Base-by-base conservation (phyloP, 2,329 filamentous ascomycete species). In the Beauveria rudraprayagi region DNA sequence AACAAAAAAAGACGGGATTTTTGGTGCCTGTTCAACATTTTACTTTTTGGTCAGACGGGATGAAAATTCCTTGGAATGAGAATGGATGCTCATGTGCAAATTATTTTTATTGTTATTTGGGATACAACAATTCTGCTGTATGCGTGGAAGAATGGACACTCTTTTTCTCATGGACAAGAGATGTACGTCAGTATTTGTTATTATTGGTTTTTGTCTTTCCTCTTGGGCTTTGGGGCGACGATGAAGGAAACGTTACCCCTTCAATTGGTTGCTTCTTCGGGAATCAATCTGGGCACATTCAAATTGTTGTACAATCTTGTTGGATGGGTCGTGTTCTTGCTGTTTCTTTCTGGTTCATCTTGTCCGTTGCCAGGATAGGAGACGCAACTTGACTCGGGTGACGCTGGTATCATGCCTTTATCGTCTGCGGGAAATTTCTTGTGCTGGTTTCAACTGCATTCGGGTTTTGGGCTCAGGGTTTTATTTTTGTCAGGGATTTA, bases 271-370 rank as follows among this genome's bases (percentile, higher is more conserved):
- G 22, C 28, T 40, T 43, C 5, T 48, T 26, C 17, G 10, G 41
- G 40, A 5, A 22, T 46, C 53, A 22, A 56, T 28, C 10, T 56
- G 41, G 63, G 59, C 63, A 41, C 46, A 48, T 61, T 58, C 56
- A n/a, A 47, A 50, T 56, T 63, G 56, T 58, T 53, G 63, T 51
- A 50, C 26, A 65, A 56, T 51, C 48, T 62, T 59, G 59, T 61
- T 60, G 59, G 48, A 40, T 62, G 44, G 56, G 61, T 59, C 43
- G 44, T 59, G 52, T 61, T 55, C 16, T 41, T n/a, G n/a, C 9
- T n/a, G 2, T 44, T 46, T 5, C 17, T 19, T 55, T 43, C 2
- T 46, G 28, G 41, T 43, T n/a, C 9, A 10, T 19, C 30, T 8
- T 6, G 5, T 34, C 34, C 19, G 14, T 14, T 37, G 34, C 34